A percentile compares a stretch with the other conserved stretches of the same genome.
Evolutionary conservation across 768 basidiomycete species (phyloP).

Genomic region (Lyophyllum decastes): DNA sequence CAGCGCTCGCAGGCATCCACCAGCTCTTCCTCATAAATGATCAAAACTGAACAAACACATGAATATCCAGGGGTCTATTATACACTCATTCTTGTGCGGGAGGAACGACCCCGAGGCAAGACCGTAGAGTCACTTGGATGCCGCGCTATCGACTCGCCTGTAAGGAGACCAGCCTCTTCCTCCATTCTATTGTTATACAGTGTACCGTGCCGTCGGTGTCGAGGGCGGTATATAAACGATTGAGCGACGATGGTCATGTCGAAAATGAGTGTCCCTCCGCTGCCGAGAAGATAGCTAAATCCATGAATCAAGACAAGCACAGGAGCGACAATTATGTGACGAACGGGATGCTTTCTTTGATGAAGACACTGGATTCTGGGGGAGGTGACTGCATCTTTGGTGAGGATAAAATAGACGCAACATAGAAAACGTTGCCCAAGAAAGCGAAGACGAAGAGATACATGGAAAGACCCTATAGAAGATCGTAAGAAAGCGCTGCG

Average conservation of each 20-base stretch:
- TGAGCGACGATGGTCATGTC: slow-evolving; percentile 91
- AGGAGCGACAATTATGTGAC: slow-evolving; percentile 26
- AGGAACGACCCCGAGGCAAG: slow-evolving; percentile 40
- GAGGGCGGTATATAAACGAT: slow-evolving; percentile 72
- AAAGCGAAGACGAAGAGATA: slow-evolving; percentile 94
- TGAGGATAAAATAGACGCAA: slow-evolving; percentile 83
- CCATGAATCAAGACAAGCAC: not conserved
- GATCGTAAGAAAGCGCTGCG: slow-evolving; percentile 1
- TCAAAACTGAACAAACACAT: not conserved
- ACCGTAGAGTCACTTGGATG: slow-evolving; percentile 25
- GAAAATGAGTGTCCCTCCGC: slow-evolving; percentile 90
- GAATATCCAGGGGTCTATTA: slow-evolving; percentile 1
- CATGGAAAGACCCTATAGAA: slow-evolving; percentile 81
- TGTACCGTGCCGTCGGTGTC: slow-evolving; percentile 36
- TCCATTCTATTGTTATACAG: slow-evolving; percentile 31
- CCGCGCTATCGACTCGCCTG: slow-evolving; percentile 39
- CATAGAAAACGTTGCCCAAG: slow-evolving; percentile 91
- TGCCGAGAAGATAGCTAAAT: slow-evolving; percentile 82
- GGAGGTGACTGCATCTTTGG: slow-evolving; percentile 61
- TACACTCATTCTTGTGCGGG: slow-evolving; percentile 26
- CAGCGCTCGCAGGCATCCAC: too few species aligned
- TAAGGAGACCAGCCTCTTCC: slow-evolving; percentile 51
- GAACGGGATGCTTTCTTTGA: slow-evolving; percentile 84
- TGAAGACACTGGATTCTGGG: slow-evolving; percentile 61
- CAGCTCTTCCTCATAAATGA: not conserved